Conservation (phyloP, 345 rosid genomes). For the Isatis tinctoria region DNA sequence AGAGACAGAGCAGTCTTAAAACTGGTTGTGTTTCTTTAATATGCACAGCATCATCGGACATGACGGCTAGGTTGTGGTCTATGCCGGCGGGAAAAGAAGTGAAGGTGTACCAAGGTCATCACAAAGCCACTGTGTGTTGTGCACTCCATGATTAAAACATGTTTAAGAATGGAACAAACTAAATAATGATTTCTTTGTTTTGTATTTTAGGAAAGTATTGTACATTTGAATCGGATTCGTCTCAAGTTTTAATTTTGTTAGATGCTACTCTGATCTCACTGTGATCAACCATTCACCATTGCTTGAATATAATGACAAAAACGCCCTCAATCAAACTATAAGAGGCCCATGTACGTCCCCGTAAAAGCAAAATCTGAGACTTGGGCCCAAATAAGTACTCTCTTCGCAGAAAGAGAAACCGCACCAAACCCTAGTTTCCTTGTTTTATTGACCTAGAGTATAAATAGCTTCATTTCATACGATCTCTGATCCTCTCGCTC, state of each 20-base stretch:
- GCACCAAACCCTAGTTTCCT: conserved; percentile 21
- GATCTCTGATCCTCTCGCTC: not conserved
- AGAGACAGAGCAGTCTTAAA: not conserved
- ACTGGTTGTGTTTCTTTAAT: not conserved
- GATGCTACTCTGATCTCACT: not conserved
- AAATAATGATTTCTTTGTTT: not conserved
- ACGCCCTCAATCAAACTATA: not conserved
- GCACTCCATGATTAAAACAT: conserved; percentile 70
- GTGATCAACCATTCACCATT: not conserved
- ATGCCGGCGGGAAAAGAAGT: conserved; percentile 62
- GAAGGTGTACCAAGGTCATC: conserved; percentile 80
- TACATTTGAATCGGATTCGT: conserved; percentile 12
- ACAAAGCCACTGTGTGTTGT: conserved; percentile 89
- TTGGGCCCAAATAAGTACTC: conserved; percentile 3
- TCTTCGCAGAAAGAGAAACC: not conserved
- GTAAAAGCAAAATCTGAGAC: not conserved
- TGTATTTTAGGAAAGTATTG: conserved; percentile 1
- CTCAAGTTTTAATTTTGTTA: not conserved
- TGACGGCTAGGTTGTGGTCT: conserved; percentile 89
- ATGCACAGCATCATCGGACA: conserved; percentile 77
- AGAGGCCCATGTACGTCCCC: conserved; percentile 9
- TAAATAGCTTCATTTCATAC: not conserved
- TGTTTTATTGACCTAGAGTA: conserved; percentile 3
- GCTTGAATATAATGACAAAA: not conserved
- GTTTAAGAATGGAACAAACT: not conserved